Conservation (phyloP, 371 early-diverging fungal genomes). For the Blakeslea trispora region DNA sequence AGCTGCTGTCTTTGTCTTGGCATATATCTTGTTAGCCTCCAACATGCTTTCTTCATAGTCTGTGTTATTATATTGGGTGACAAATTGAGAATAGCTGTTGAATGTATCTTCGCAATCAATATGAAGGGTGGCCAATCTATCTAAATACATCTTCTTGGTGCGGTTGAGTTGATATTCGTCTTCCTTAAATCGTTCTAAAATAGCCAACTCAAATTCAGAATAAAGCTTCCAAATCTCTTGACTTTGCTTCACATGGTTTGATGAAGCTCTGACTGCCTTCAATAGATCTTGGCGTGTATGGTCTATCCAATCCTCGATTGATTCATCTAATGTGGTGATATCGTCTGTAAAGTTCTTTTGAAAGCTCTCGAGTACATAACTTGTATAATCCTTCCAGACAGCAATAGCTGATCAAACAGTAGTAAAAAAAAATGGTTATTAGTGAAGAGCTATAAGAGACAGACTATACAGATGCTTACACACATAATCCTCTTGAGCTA, state of each 20-base stretch:
- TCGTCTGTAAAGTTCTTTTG: conserved; percentile 27
- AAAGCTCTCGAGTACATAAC: conserved; percentile 38
- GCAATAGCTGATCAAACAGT: too few relatives aligned
- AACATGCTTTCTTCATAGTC: conserved; percentile 66
- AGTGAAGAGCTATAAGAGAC: too few relatives aligned
- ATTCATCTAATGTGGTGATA: conserved; percentile 14
- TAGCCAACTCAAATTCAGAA: conserved; percentile 53
- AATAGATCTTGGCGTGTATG: conserved; percentile 41
- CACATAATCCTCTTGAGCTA: conserved; percentile 59
- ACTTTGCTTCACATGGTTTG: conserved; percentile 54
- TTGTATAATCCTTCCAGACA: conserved; percentile 60
- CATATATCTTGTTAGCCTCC: conserved; percentile 49
- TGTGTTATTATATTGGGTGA: conserved; percentile 51
- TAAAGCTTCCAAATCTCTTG: conserved; percentile 61
- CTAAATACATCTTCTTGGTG: conserved; percentile 23
- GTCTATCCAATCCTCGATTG: conserved; percentile 25
- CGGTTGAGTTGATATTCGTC: conserved; percentile 11
- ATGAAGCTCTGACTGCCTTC: conserved; percentile 44
- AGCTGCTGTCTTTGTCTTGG: conserved; percentile 47
- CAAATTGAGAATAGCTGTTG: conserved; percentile 64
- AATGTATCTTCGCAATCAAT: conserved; percentile 64
- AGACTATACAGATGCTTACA: conserved; percentile 44
- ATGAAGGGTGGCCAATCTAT: conserved; percentile 56
- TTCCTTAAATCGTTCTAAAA: conserved; percentile 14
- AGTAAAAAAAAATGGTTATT: too few relatives aligned